Conservation (phyloP, 768 basidiomycete genomes). For the Phylloporus scabripes region DNA sequence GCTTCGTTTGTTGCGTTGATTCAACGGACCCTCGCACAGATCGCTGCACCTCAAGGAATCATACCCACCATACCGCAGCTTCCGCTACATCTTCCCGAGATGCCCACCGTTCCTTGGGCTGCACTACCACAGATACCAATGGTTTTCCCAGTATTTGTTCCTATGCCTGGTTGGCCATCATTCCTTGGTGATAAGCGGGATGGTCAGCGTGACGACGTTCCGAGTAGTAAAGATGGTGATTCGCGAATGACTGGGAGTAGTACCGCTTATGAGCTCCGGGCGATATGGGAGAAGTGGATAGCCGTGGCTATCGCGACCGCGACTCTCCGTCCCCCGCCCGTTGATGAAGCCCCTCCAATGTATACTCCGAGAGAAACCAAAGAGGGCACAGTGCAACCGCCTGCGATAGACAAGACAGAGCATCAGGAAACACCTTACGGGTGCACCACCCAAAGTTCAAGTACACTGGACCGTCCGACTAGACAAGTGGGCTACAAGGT, state of each 20-base stretch:
- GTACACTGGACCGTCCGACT: conserved; percentile 31
- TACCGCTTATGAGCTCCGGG: conserved; percentile 58
- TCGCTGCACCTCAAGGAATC: conserved; percentile 54
- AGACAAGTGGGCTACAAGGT: conserved; percentile 44
- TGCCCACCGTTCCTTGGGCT: conserved; percentile 59
- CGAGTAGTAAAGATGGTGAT: conserved; percentile 31
- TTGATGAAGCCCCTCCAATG: conserved; percentile 62
- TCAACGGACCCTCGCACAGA: conserved; percentile 62
- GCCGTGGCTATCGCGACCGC: conserved; percentile 48
- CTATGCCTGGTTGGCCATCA: conserved; percentile 58
- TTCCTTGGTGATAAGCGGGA: conserved; percentile 51
- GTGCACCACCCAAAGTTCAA: conserved; percentile 19
- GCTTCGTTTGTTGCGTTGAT: conserved; percentile 63
- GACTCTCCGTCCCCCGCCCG: conserved; percentile 35
- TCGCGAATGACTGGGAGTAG: conserved; percentile 36
- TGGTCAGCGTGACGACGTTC: conserved; percentile 21
- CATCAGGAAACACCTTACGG: conserved; percentile 4
- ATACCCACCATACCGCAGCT: conserved; percentile 48
- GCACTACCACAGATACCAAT: conserved; percentile 63
- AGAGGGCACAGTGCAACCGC: conserved; percentile 6
- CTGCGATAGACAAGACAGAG: conserved; percentile 1
- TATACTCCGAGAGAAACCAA: conserved; percentile 60
- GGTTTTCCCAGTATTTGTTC: conserved; percentile 77
- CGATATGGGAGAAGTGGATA: conserved; percentile 76
- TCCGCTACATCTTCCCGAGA: conserved; percentile 54